A percentile compares a stretch with the other conserved stretches of the same genome.
These are phyloP conservation scores for Sporisorium sorghi DNA, from an alignment of 1,284 basidiomycete species.

Conservation along the genomic window DNA sequence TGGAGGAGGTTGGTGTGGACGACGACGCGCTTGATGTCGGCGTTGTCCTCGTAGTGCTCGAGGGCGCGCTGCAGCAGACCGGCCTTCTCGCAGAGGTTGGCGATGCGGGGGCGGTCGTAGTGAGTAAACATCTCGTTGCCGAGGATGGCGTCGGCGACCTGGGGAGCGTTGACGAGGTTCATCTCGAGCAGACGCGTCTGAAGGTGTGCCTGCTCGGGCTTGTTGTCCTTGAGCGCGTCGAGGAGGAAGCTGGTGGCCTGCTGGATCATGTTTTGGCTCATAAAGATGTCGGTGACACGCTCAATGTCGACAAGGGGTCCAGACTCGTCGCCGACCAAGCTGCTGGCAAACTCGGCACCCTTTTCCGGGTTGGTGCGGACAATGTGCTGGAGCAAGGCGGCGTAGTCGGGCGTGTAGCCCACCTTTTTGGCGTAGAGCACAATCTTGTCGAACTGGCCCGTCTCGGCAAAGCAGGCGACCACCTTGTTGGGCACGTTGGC, in stretches of 20 bases:
- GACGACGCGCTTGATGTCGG: slow-evolving; percentile 97
- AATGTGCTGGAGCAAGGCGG: slow-evolving; percentile 93
- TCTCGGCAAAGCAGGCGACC: slow-evolving; percentile 95
- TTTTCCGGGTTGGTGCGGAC: slow-evolving; percentile 98
- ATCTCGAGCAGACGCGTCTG: slow-evolving; percentile 98
- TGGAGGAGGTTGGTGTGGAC: slow-evolving; percentile 91
- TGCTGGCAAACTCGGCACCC: slow-evolving; percentile 96
- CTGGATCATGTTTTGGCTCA: slow-evolving; percentile 99
- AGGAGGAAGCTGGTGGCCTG: slow-evolving; percentile 98
- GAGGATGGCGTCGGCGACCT: slow-evolving; percentile 98
- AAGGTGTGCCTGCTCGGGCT: slow-evolving; percentile 93
- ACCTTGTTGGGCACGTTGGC: slow-evolving; percentile 99
- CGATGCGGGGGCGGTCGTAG: slow-evolving; percentile 95
- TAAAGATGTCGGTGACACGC: slow-evolving; percentile 84
- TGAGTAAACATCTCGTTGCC: slow-evolving; percentile 99
- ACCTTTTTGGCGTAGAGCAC: slow-evolving; percentile 98
- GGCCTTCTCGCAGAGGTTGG: slow-evolving; percentile 98
- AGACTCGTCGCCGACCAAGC: slow-evolving; percentile 90
- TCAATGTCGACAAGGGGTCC: slow-evolving; percentile 95
- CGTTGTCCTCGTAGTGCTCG: slow-evolving; percentile 95
- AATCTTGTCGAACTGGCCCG: slow-evolving; percentile 98
- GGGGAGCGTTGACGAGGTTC: slow-evolving; percentile 96
- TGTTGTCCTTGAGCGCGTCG: slow-evolving; percentile 99
- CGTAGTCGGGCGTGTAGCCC: slow-evolving; percentile 92
- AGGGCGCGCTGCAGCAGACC: slow-evolving; percentile 93